A percentile compares a stretch with the other conserved stretches of the same genome.
phyloP scores from a whole-genome alignment of 345 rosid species.

The Eucalyptus polybractea region DNA sequence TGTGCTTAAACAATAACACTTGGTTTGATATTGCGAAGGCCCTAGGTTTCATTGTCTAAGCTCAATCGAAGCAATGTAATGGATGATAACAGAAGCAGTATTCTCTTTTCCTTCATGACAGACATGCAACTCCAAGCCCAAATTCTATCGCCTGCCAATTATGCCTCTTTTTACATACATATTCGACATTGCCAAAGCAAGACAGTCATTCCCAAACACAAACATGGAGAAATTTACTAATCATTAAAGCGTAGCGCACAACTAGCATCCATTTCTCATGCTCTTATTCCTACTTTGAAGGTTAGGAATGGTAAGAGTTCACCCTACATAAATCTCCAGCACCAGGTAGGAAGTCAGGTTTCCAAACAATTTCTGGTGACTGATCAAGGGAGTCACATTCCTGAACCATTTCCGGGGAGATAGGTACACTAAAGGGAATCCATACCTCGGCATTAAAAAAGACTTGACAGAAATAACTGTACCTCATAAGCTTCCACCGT shows the following conservation, averaged over 20 bases:
- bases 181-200: background rate
- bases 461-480: background rate
- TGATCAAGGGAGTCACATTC: background rate
- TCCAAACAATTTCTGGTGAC: background rate
- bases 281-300: background rate
- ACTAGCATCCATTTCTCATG: background rate
- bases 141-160: background rate
- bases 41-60: background rate
- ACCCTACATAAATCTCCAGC: background rate
- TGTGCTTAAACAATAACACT: background rate
- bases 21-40: background rate
- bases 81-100: background rate
- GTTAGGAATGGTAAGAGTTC: background rate
- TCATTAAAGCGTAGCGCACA: background rate
- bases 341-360: background rate
- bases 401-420: background rate
- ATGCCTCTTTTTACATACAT: background rate
- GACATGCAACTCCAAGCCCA: background rate
- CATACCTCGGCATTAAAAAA: background rate
- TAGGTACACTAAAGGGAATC: background rate
- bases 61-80: background rate
- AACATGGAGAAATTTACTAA: background rate
- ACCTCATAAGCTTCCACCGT: background rate
- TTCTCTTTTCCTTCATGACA: background rate
- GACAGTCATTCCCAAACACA: background rate